Evolutionary conservation across 169 alveolate species (phyloP), one percentile per base, ranked within the genome.

Genomic region (Sarcocystis neurona): DNA sequence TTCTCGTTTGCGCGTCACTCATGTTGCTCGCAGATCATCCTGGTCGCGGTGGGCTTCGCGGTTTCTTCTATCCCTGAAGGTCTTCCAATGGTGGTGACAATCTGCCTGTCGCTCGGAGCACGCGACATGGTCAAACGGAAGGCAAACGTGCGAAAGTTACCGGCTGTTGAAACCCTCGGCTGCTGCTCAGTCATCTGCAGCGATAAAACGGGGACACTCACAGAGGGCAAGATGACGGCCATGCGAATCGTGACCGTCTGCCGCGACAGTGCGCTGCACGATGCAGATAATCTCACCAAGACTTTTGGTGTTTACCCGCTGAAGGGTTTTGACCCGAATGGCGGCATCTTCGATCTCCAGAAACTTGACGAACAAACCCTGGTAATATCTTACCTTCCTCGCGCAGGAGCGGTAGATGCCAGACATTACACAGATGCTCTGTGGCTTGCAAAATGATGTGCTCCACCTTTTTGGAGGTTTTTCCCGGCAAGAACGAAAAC

Each of bases 91-190:
- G 99, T 98, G 68, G 99, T 98, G 70, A 98, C 99, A 48, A 97
- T 98, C 70, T 97, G 99, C 58, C 94, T 98, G 48, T 97, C 99
- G 32, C 93, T 95, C 88, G 98, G 99, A 10, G 98, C 98, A 41
- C 93, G 96, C 85, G 97, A 96, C 91, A 98, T 98, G 99, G 98
- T 97, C 84, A 92, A 94, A 89, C 96, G 98, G 90, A 96, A 89
- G 63, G 92, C 91, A 44, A 80, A 87, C 77, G 97, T 98, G 78
- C 94, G 98, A 87, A 97, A 96, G 93, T 95, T 98, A 70, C 98
- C 99, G 18, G 98, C 99, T 27, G 99, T 98, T 75, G 99, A 98
- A 94, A 98, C 99, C 0, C 95, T 98, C 96, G 99, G 99, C 43
- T 98, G 99, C 75, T 98, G 99, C 39, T 96, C 98, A 48, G 97